Percentiles rank a stretch among this genome's conserved stretches.
These are phyloP conservation scores for Annulohypoxylon moriforme DNA, from an alignment of 495 filamentous ascomycete species.

Conservation along the genomic window DNA sequence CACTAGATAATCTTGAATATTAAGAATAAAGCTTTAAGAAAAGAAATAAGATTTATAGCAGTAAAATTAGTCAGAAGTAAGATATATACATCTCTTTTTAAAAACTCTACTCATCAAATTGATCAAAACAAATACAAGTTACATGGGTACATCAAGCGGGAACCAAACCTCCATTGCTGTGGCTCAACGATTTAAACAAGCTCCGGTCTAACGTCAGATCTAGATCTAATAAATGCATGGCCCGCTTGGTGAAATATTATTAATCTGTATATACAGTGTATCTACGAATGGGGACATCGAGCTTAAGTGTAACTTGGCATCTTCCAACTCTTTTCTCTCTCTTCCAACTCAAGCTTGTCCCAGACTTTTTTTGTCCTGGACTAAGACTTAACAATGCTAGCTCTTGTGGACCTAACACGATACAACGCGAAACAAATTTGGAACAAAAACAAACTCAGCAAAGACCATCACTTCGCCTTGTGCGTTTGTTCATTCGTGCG, in stretches of 20 bases:
- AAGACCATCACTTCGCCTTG: not conserved
- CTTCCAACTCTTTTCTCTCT: not conserved
- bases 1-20: too few relatives aligned
- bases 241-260: not conserved
- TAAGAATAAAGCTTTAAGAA: too few relatives aligned
- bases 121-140: not conserved
- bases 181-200: slow-evolving; percentile 2
- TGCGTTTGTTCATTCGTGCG: not conserved
- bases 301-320: not conserved
- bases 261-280: not conserved
- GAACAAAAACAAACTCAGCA: not conserved
- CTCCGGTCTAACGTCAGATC: slow-evolving; percentile 1
- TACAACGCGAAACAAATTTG: not conserved
- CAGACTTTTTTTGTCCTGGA: not conserved
- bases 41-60: too few relatives aligned
- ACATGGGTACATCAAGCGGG: not conserved
- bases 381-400: not conserved
- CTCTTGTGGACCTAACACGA: not conserved
- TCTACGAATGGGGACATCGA: not conserved
- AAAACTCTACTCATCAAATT: not conserved
- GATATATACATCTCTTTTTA: not conserved
- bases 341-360: not conserved
- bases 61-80: not conserved
- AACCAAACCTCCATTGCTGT: not conserved
- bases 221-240: slow-evolving; percentile 2